Evolutionary conservation across 2,329 filamentous ascomycete genomes (phyloP), one percentile per base, ranked within the genome.

Genomic region (Bipolaris cookei): DNA sequence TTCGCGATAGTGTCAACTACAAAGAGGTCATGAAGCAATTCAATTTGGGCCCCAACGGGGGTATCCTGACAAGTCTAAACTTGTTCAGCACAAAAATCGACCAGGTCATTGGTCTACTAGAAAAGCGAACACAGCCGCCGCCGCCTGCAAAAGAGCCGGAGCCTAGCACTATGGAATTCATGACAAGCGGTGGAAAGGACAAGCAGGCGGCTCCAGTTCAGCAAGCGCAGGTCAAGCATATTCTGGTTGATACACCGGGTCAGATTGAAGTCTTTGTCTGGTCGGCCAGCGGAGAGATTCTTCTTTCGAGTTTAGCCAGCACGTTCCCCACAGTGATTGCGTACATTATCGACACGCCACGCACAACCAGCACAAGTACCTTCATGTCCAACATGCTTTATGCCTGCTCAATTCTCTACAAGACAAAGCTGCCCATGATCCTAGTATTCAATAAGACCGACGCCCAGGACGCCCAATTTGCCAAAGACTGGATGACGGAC

Each of bases 321-420:
- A 92, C 90, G 0, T 98, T 99, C 74, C 95, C 96, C 0, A 99
- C 96, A 0, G 92, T 99, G 38, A 92, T 99, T 68, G 95, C 95
- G 54, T 99, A 98, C 79, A 86, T 99, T 58, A 97, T 99, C 77
- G 95, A 99, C 78, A 99, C 95, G 1, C 95, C 96, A 3, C 88
- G 95, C 51, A 96, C 93, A 13, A 88, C 90, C 34, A 96, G 92
- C 37, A 98, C 95, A 0, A 93, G 90, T 62, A 99, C 95, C 0
- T 99, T 99, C 79, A 99, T 99, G 95, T 96, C 91, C 76, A 99
- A 99, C 79, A 99, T 99, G 95, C 88, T 99, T 41, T 99, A 99
- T 77, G 95, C 95, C 20, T 98, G 95, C 83, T 96, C 91, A 58
- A 99, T 99, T 63, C 85, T 99, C 14, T 99, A 99, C 85, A 98